Base-by-base conservation (phyloP, 2,329 filamentous ascomycete genomes). In the Penicillium hesseltinei region DNA sequence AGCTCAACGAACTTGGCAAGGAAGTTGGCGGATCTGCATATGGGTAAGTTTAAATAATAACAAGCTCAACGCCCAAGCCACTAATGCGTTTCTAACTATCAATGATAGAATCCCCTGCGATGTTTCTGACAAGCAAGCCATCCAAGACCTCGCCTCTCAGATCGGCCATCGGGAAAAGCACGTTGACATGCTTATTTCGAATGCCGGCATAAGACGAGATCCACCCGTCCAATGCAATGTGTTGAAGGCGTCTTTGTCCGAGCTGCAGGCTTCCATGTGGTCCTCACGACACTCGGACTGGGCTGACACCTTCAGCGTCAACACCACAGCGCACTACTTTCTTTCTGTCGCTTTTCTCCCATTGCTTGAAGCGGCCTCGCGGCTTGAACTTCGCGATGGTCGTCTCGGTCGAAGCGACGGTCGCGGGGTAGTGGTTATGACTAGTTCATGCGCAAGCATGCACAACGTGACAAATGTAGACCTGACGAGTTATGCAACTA, bases 381-480 rank as follows among this genome's bases (percentile, higher is more conserved):
- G 70, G 5, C 60, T 64, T 15, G 58, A 65, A 17, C 48, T 72
- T 36, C 60, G 56, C 2, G 61, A 66, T 56, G 69, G 66, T 17
- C 63, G 55, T 25, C 69, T 62, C 52, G 75, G 70, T 3, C 62
- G 65, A 54, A 75, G 70, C 29, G 67, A 77, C 27, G 80, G 80
- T 8, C 71, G 80, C 7, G 80, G 80, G 0, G 77, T 77, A 0
- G 68, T 81, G 17, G 69, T 82, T 4, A 69, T 83, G 5, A 82
- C 79, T 4, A 82, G 80, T 62, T 80, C 77, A 2, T 82, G 80
- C 62, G 80, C 80, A 2, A 81, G 79, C 63, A 78, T 82, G 75
- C 80, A 82, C 57, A 82, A 81, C 65, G 77, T 66, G 1, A 82
- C 80, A 1, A 82, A 82, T 60, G 73, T 82, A 4, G 80, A 82